Evolutionary conservation across 2,329 filamentous ascomycete species (phyloP).

Genomic region (Scorias spongiosa): DNA sequence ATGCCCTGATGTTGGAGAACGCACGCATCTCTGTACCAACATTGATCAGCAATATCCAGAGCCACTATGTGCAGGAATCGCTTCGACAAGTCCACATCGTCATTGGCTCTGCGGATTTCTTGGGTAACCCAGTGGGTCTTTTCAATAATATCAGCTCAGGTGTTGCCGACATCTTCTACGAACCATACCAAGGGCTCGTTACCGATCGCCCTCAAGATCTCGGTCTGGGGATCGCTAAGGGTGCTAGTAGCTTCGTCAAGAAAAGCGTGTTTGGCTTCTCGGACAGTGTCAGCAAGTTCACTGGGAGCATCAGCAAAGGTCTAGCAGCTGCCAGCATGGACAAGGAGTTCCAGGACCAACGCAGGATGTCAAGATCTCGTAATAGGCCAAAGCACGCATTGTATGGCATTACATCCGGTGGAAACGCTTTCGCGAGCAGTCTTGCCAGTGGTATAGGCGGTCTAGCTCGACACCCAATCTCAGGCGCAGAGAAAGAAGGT

Average conservation of each 20-base stretch:
- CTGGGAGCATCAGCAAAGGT: slow-evolving; percentile 91
- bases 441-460: slow-evolving; percentile 89
- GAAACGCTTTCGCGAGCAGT: slow-evolving; percentile 86
- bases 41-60: slow-evolving; percentile 71
- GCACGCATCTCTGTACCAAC: slow-evolving; percentile 77
- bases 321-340: slow-evolving; percentile 89
- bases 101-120: slow-evolving; percentile 88
- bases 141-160: slow-evolving; percentile 98
- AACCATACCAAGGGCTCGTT: slow-evolving; percentile 94
- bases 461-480: slow-evolving; percentile 79
- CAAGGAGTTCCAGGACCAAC: slow-evolving; percentile 95
- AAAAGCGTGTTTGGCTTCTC: slow-evolving; percentile 96
- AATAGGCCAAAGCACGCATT: slow-evolving; percentile 95
- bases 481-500: slow-evolving; percentile 92
- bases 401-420: slow-evolving; percentile 88
- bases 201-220: slow-evolving; percentile 92
- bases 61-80: slow-evolving; percentile 93
- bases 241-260: slow-evolving; percentile 92
- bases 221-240: slow-evolving; percentile 87
- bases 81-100: slow-evolving; percentile 95
- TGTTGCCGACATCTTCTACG: slow-evolving; percentile 96
- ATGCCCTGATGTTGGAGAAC: slow-evolving; percentile 88
- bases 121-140: slow-evolving; percentile 90
- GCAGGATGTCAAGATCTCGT: slow-evolving; percentile 80
- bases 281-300: slow-evolving; percentile 95